Evolutionary conservation across 371 early-diverging fungal genomes (phyloP), one percentile per base, ranked within the genome.

Genomic region (Lichtheimia corymbifera): DNA sequence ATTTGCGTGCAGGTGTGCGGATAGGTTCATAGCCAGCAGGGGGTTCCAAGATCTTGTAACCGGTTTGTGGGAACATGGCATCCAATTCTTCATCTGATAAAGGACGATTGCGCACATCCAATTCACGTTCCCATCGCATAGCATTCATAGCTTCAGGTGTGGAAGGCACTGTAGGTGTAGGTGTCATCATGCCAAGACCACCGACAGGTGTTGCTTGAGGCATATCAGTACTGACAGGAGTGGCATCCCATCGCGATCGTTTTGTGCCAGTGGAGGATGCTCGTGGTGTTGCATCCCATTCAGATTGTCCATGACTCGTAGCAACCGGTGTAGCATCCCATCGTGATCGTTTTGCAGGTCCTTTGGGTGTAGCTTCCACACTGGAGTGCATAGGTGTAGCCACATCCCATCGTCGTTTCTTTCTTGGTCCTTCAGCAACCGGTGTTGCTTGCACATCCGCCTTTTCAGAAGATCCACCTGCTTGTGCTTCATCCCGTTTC

Each of bases 81-180:
- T 98, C 94, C 27, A 98, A 83, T 65, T 97, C 97, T 56, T 94
- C 97, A 70, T 98, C 99, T 3, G 94, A 82, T 20, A 91, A 70
- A 55, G 88, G 89, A 57, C 86, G 72, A 71, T 97, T 97, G 50
- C 98, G 91, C 25, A 80, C 73, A 61, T 95, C 97, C 54, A 95
- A 77, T 65, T 93, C 96, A 50, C 87, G 82, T 62, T 94, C 92
- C 90, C 90, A 93, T 47, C 91, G 88, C 68, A 87, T 68, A 3
- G 87, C 86, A 57, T 79, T 88, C 52, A 82, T 71, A 2, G 90
- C 91, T 56, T 93, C 92, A 6, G 95, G 94, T 3, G 94, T 94
- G 87, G 92, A 88, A 12, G 88, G 89, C 4, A 88, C 84, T 17
- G 83, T 79, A 4, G 88, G 86, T 5, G 84, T 85, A 11, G 93